Conservation (phyloP, 208 protist species). For the Leptomonas pyrrhocoris region DNA sequence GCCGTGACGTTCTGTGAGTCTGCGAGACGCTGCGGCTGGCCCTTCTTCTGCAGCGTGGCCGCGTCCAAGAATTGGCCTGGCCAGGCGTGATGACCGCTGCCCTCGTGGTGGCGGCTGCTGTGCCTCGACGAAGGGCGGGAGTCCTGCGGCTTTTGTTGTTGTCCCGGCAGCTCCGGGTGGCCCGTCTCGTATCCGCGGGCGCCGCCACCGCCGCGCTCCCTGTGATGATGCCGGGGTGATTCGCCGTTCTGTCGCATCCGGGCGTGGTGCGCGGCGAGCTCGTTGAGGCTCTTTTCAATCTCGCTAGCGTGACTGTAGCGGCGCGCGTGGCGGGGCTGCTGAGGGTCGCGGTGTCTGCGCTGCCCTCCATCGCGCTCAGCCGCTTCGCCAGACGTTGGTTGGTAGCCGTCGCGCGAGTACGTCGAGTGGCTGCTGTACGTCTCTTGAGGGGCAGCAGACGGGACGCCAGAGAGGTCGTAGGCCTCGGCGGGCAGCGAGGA, state of each 20-base stretch:
- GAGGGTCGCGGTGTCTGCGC: neutral
- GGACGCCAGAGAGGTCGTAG: neutral
- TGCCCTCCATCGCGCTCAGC: neutral
- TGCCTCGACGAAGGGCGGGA: conserved; percentile 20
- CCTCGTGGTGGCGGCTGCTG: conserved; percentile 9
- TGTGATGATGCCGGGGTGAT: conserved; percentile 2
- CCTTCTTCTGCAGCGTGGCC: conserved; percentile 49
- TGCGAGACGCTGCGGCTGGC: conserved; percentile 26
- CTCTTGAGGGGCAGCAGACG: neutral
- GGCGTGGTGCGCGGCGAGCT: conserved; percentile 12
- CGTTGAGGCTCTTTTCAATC: conserved; percentile 38
- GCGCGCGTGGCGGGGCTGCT: conserved; percentile 11
- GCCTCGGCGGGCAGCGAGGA: neutral
- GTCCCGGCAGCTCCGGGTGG: neutral
- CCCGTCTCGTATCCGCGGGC: neutral
- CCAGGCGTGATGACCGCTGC: conserved; percentile 24
- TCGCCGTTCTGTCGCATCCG: conserved; percentile 6
- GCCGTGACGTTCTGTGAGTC: conserved; percentile 11
- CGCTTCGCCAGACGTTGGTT: neutral
- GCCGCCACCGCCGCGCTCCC: conserved; percentile 1
- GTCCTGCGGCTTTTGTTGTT: neutral
- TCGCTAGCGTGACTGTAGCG: conserved; percentile 21
- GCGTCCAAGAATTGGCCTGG: conserved; percentile 35
- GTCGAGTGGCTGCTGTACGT: conserved; percentile 14
- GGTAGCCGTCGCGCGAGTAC: conserved; percentile 5